Evolutionary conservation across 306 rosid genomes (phyloP).

Genomic region (Vachellia collinsii): DNA sequence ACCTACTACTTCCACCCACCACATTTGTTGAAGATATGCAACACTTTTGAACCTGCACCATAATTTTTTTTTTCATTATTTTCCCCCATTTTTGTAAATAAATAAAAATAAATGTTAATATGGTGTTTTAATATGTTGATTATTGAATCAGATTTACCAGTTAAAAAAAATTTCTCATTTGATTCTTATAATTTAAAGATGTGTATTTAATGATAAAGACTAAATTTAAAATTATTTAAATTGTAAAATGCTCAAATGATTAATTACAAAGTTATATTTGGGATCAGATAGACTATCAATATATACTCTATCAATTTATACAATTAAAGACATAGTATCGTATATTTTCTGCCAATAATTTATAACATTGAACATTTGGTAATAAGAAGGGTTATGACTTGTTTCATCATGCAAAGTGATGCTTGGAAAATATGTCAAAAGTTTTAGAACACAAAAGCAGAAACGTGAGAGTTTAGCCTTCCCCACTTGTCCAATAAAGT

Average conservation of each 20-base stretch:
- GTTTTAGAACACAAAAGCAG: not conserved
- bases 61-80: not conserved
- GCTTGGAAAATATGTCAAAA: not conserved
- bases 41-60: conserved; percentile 61
- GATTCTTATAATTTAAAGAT: too few relatives aligned
- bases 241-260: too few relatives aligned
- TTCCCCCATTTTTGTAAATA: not conserved
- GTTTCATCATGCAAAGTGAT: not conserved
- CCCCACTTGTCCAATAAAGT: not conserved
- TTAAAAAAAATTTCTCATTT: not conserved
- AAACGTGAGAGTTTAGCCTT: not conserved
- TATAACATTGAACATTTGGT: not conserved
- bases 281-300: too few relatives aligned
- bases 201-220: not conserved
- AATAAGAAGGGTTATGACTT: not conserved
- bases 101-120: not conserved
- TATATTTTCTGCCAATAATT: not conserved
- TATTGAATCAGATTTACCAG: not conserved
- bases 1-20: conserved; percentile 90
- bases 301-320: too few relatives aligned
- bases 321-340: not conserved
- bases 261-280: too few relatives aligned
- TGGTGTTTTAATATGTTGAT: not conserved
- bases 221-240: too few relatives aligned
- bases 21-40: conserved; percentile 83